A percentile compares a stretch with the other conserved stretches of the same genome.
These are phyloP conservation scores for Apiotrichum brassicae DNA, from an alignment of 1,284 basidiomycete species.

Conservation along the genomic window DNA sequence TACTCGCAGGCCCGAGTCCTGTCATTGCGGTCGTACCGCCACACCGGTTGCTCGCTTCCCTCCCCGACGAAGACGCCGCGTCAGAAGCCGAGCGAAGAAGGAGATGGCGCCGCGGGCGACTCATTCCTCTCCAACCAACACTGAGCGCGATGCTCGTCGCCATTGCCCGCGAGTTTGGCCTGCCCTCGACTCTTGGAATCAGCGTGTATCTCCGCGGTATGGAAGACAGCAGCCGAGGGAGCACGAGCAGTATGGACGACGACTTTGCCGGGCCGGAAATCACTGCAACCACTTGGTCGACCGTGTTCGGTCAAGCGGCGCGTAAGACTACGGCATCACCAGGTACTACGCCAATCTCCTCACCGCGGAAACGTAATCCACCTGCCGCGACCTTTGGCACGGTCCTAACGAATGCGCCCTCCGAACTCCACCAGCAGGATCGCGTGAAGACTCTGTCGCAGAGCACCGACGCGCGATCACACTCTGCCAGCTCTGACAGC, in stretches of 20 bases:
- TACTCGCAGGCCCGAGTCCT: constrained; percentile 12
- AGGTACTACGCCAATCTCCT: constrained; percentile 1
- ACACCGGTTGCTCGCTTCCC: constrained; percentile 20
- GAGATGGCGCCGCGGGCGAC: constrained; percentile 37
- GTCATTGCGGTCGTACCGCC: constrained; percentile 42
- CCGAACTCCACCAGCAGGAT: background rate
- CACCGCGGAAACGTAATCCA: constrained; percentile 4
- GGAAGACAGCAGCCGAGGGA: background rate
- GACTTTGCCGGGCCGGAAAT: constrained; percentile 34
- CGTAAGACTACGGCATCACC: constrained; percentile 1
- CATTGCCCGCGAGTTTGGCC: constrained; percentile 43
- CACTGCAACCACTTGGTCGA: constrained; percentile 32
- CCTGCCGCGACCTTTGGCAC: constrained; percentile 3
- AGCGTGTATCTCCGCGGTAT: constrained; percentile 32
- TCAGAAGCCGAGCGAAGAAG: constrained; percentile 18
- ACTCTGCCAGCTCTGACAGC: constrained; percentile 13
- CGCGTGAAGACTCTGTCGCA: background rate
- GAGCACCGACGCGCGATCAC: background rate
- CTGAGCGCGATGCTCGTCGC: constrained; percentile 40
- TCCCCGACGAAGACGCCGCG: constrained; percentile 1
- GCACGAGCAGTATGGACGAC: constrained; percentile 7
- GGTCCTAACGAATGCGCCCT: background rate
- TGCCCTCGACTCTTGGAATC: constrained; percentile 40
- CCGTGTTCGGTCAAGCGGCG: constrained; percentile 24
- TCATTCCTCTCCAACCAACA: constrained; percentile 41